Percentiles rank a stretch among this genome's conserved stretches.
Evolutionary conservation across 768 basidiomycete species (phyloP).

Genomic region (Russula olivacea): DNA sequence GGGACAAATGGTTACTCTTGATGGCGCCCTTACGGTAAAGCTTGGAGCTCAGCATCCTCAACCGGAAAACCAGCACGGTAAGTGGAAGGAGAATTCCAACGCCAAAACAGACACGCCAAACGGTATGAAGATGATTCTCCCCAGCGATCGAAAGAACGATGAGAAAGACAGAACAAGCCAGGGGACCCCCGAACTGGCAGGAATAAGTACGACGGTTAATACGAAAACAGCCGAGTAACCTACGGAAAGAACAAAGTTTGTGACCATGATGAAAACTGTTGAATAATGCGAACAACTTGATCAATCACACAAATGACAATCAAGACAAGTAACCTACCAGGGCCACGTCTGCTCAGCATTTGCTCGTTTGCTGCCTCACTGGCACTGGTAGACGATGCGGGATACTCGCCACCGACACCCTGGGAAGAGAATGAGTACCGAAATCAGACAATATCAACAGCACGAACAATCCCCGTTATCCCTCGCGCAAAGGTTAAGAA

Average conservation of each 20-base stretch:
- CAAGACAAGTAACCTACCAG: conserved; percentile 35
- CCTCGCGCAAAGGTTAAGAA: conserved; percentile 67
- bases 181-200: conserved; percentile 55
- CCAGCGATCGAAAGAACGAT: conserved; percentile 65
- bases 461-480: conserved; percentile 55
- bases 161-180: conserved; percentile 61
- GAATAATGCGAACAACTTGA: neutral
- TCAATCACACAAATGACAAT: neutral
- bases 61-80: conserved; percentile 64
- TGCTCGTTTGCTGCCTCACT: conserved; percentile 71
- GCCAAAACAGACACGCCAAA: conserved; percentile 64
- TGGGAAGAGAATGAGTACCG: conserved; percentile 27
- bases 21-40: conserved; percentile 62
- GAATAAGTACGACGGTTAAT: neutral
- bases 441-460: neutral
- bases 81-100: conserved; percentile 58
- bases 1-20: conserved; percentile 39
- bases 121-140: conserved; percentile 51
- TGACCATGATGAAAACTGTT: conserved; percentile 70
- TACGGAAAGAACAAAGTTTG: conserved; percentile 63
- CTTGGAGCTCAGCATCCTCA: conserved; percentile 64
- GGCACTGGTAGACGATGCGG: conserved; percentile 62
- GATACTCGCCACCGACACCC: conserved; percentile 77
- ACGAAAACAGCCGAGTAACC: conserved; percentile 18
- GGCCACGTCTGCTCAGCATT: conserved; percentile 52